Conservation (phyloP, 208 protist genomes). For the Acanthamoeba triangularis region DNA sequence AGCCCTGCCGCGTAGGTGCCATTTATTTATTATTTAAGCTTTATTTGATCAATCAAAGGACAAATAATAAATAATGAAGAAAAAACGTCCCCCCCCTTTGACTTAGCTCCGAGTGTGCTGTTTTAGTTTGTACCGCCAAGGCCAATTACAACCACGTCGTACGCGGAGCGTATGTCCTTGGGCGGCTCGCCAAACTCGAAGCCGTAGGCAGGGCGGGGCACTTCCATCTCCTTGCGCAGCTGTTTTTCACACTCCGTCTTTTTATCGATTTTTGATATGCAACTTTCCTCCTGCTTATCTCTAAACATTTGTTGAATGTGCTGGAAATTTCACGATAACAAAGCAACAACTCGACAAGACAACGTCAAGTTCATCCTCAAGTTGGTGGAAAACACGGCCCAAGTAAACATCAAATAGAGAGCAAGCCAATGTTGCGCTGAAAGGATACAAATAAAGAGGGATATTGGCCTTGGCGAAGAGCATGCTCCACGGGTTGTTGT, state of each 20-base stretch:
- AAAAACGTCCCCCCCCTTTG: neutral
- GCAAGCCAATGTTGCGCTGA: no score
- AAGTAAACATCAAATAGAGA: neutral
- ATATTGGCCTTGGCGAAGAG: no score
- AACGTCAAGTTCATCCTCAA: neutral
- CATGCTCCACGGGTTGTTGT: no score
- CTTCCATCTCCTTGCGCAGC: no score
- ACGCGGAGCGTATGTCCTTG: neutral
- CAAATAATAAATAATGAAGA: neutral
- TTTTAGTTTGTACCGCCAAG: conserved; percentile 34
- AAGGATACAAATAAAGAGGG: no score
- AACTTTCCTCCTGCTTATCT: no score
- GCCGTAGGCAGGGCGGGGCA: neutral
- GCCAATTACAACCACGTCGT: conserved; percentile 55
- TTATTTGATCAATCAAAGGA: neutral
- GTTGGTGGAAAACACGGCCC: neutral
- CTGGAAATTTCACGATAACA: neutral
- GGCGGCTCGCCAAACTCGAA: conserved; percentile 6
- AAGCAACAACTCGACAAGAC: neutral
- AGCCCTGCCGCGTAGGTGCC: neutral
- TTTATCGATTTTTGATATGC: no score
- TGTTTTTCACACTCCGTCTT: no score
- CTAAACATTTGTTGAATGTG: no score
- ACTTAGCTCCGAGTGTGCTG: neutral
- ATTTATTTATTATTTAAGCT: neutral